Percentiles rank a stretch among this genome's conserved stretches.
These are phyloP conservation scores for Yarrowia galli DNA, from an alignment of 1,139 yeast genomes.

Conservation along the genomic window DNA sequence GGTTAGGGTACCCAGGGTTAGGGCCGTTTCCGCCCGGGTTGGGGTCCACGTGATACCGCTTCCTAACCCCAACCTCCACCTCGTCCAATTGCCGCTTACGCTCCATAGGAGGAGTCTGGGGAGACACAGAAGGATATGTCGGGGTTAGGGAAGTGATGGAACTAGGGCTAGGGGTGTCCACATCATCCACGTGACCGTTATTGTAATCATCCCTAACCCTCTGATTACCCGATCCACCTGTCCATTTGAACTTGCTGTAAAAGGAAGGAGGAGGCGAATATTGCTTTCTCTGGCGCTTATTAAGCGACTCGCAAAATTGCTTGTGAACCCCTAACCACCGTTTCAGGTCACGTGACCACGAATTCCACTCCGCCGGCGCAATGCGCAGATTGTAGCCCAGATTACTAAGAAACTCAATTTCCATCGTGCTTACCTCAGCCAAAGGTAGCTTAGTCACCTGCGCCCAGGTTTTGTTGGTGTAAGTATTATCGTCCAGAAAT, in stretches of 20 bases:
- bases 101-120: constrained; percentile 36
- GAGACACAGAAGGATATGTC: constrained; percentile 21
- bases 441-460: constrained; percentile 82
- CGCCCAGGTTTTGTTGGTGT: constrained; percentile 90
- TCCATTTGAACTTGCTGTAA: constrained; percentile 29
- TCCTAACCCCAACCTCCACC: too few species aligned
- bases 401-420: constrained; percentile 55
- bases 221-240: not conserved
- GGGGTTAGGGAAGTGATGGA: constrained; percentile 11
- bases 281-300: constrained; percentile 19
- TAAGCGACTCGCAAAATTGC: not conserved
- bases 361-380: constrained; percentile 46
- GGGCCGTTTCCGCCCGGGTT: too few species aligned
- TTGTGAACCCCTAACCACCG: constrained; percentile 15
- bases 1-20: too few species aligned
- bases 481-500: constrained; percentile 92
- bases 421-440: constrained; percentile 65
- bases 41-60: too few species aligned
- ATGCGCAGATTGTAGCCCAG: constrained; percentile 49
- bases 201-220: not conserved
- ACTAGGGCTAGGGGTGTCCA: constrained; percentile 11
- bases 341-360: constrained; percentile 44
- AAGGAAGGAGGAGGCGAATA: constrained; percentile 25
- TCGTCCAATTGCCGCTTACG: constrained; percentile 18
- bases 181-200: constrained; percentile 10